Base-by-base conservation (phyloP, 78 protist species). In the Polysphondylium violaceum region DNA sequence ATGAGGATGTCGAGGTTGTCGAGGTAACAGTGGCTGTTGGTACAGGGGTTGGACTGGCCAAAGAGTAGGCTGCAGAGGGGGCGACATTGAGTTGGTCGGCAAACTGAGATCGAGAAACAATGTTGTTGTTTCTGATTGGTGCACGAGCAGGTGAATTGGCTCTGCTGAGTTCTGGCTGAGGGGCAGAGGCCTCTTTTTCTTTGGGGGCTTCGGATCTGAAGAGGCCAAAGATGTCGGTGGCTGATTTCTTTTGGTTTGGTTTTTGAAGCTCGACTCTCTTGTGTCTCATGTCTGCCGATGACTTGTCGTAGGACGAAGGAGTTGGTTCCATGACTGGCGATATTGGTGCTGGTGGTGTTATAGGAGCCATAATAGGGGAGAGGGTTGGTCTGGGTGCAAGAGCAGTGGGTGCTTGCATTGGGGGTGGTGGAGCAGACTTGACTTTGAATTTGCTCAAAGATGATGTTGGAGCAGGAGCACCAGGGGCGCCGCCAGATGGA, bases 91-190 rank as follows among this genome's bases (percentile, higher is more conserved):
- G 27, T 59, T 25, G 3, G 35, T 1, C 27, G 23, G 41, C 27
- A 59, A 59, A 59, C 65, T 59, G 27, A 59, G 65, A 29, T 59
- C 27, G 23, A 35, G 65, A 59, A 29, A 59, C 27, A 59, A 59
- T 9, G 65, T 29, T 3, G 65, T 17, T 59, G 65, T 1, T 3
- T 29, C 2, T 59, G 65, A 7, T 27, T 59, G 41, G 9, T 59
- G 41, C 27, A 59, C 65, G 65, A 59, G 65, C 8, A 27, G 14
- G 23, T 17, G 14, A n/a, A 14, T 29, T 25, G 0, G 64, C 23
- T 9, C 41, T 29, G 27, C 27, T 59, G 23, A 59, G 12, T 29
- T 29, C 65, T 29, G 65, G 65, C 0, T 29, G 16, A 17, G 33
- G 38, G 19, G 25, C 21, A 19, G 44, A 16, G 14, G 71, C 2